Conservation (phyloP, 2,329 filamentous ascomycete genomes). For the Beauveria brongniartii region DNA sequence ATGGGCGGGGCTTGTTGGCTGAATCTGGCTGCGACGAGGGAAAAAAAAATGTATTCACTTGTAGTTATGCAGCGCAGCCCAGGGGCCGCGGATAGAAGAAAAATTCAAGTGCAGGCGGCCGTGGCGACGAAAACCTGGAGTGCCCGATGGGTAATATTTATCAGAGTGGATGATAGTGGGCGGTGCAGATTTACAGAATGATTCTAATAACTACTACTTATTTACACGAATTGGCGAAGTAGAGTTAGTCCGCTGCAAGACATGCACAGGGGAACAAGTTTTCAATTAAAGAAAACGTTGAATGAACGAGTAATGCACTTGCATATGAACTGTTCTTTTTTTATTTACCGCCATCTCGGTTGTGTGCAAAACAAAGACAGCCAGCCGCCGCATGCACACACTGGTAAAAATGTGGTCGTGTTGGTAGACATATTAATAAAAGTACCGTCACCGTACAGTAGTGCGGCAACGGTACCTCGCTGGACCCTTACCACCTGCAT, state of each 20-base stretch:
- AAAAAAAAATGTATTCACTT: background rate
- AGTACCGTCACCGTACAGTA: background rate
- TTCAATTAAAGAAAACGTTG: no score
- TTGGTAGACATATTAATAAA: background rate
- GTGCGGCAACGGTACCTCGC: background rate
- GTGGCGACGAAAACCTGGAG: conserved; percentile 2
- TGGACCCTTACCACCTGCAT: background rate
- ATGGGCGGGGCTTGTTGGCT: background rate
- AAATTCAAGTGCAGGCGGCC: background rate
- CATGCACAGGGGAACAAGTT: background rate
- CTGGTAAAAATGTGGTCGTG: no score
- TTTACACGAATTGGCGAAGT: no score
- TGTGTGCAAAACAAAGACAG: background rate
- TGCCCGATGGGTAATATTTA: background rate
- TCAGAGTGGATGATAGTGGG: background rate
- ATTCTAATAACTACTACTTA: no score
- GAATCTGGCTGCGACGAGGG: background rate
- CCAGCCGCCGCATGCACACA: background rate
- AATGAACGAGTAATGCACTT: background rate
- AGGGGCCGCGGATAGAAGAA: background rate
- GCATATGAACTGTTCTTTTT: background rate
- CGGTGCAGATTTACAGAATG: background rate
- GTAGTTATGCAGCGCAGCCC: background rate
- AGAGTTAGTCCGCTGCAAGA: background rate
- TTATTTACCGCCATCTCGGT: background rate